Evolutionary conservation across 2,329 filamentous ascomycete genomes (phyloP).

Genomic region (Hypoxylon sp.): DNA sequence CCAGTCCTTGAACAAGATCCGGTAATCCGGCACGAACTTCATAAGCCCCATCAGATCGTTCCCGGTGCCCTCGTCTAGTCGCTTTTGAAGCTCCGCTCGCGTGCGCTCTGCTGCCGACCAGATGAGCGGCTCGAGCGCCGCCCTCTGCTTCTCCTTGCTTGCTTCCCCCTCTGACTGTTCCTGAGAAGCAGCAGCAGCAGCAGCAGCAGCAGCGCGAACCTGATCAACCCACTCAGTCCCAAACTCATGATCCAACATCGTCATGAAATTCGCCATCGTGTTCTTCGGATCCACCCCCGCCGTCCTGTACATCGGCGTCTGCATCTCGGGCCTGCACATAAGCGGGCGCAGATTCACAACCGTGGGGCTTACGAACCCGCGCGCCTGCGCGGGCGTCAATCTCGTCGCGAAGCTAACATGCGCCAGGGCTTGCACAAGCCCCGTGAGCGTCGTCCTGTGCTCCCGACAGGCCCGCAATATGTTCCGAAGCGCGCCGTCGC

Average conservation of each 20-base stretch:
- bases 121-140: conserved; percentile 17
- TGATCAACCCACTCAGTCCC: conserved; percentile 22
- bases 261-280: conserved; percentile 38
- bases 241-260: conserved; percentile 32
- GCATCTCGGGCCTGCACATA: conserved; percentile 8
- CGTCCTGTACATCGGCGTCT: not conserved
- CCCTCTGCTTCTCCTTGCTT: not conserved
- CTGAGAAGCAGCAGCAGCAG: not conserved
- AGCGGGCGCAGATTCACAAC: conserved; percentile 35
- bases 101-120: conserved; percentile 39
- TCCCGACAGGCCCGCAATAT: conserved; percentile 28
- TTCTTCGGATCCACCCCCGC: conserved; percentile 18
- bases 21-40: conserved; percentile 37
- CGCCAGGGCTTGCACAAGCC: conserved; percentile 30
- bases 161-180: not conserved
- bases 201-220: conserved; percentile 9
- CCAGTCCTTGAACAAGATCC: conserved; percentile 15
- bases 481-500: conserved; percentile 2
- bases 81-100: conserved; percentile 42
- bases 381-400: conserved; percentile 11
- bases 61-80: conserved; percentile 40
- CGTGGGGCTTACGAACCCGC: conserved; percentile 27
- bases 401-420: conserved; percentile 23
- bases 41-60: conserved; percentile 48
- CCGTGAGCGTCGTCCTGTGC: conserved; percentile 37